A percentile compares a stretch with the other conserved stretches of the same genome.
phyloP scores from a whole-genome alignment of 1,139 yeast genomes.

The Candida freyschussii region DNA sequence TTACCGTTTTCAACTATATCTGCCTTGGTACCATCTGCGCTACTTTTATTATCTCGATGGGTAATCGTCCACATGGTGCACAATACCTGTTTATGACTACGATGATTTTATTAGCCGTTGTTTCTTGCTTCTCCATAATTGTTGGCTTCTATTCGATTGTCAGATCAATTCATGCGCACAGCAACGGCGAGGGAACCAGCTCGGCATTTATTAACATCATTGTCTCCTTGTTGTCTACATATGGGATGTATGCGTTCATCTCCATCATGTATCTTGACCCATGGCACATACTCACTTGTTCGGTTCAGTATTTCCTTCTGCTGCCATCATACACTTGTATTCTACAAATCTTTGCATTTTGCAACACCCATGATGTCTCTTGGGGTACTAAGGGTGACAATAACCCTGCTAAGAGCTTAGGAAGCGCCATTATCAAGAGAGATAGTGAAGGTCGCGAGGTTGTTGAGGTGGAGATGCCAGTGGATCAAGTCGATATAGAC shows the following conservation, averaged over 20 bases:
- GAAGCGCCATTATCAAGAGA: constrained; percentile 55
- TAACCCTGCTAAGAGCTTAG: constrained; percentile 50
- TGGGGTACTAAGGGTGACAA: constrained; percentile 97
- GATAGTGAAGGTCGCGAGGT: constrained; percentile 48
- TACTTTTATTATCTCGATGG: constrained; percentile 86
- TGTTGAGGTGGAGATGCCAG: constrained; percentile 83
- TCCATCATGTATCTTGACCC: constrained; percentile 84
- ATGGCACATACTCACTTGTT: constrained; percentile 87
- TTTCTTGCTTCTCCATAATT: constrained; percentile 76
- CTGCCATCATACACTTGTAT: constrained; percentile 92
- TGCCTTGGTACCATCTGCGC: constrained; percentile 78
- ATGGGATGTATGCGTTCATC: constrained; percentile 78
- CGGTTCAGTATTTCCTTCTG: constrained; percentile 78
- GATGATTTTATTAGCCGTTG: constrained; percentile 65
- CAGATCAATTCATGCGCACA: constrained; percentile 43
- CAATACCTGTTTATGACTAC: constrained; percentile 64
- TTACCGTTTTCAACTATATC: constrained; percentile 78
- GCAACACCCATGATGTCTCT: constrained; percentile 93
- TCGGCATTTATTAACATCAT: constrained; percentile 68
- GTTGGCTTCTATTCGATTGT: constrained; percentile 81
- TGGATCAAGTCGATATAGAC: constrained; percentile 87
- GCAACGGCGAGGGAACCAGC: constrained; percentile 26
- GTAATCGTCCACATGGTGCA: constrained; percentile 94
- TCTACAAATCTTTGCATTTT: constrained; percentile 86
- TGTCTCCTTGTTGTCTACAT: constrained; percentile 84